These are phyloP conservation scores for Trypanosoma mega DNA, from an alignment of 208 protist species.

Conservation along the genomic window DNA sequence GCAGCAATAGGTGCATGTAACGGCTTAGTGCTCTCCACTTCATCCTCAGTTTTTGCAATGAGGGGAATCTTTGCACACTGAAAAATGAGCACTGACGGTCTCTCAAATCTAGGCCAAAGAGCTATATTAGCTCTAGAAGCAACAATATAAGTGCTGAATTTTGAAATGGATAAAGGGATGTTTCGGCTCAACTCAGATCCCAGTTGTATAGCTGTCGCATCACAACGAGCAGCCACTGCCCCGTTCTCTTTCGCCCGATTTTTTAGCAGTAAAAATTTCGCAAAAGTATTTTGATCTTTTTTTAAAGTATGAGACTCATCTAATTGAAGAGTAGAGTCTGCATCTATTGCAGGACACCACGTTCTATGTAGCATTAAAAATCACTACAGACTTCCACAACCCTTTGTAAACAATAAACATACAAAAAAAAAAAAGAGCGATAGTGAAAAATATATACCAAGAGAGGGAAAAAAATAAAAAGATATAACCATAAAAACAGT, in stretches of 20 bases:
- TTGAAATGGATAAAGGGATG: slow-evolving; percentile 24
- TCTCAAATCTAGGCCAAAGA: slow-evolving; percentile 33
- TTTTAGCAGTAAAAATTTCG: not conserved
- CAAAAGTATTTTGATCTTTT: not conserved
- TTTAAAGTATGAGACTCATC: slow-evolving; percentile 18
- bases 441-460: slow-evolving; percentile 14
- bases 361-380: slow-evolving; percentile 23
- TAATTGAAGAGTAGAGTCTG: slow-evolving; percentile 15
- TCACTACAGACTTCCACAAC: not conserved
- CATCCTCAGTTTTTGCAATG: slow-evolving; percentile 22
- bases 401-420: slow-evolving; percentile 9
- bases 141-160: slow-evolving; percentile 55
- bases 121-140: slow-evolving; percentile 50
- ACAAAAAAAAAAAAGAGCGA: slow-evolving; percentile 9
- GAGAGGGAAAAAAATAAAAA: slow-evolving; percentile 15
- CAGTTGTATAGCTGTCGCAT: slow-evolving; percentile 35
- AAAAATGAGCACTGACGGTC: slow-evolving; percentile 5
- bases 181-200: slow-evolving; percentile 16
- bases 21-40: slow-evolving; percentile 3
- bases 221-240: slow-evolving; percentile 49
- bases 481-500: slow-evolving; percentile 1
- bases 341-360: slow-evolving; percentile 36
- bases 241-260: slow-evolving; percentile 29
- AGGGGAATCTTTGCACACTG: slow-evolving; percentile 9
- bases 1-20: slow-evolving; percentile 6